Conservation (phyloP, 352 stramenopile species). For the Globisporangium sylvaticum region DNA sequence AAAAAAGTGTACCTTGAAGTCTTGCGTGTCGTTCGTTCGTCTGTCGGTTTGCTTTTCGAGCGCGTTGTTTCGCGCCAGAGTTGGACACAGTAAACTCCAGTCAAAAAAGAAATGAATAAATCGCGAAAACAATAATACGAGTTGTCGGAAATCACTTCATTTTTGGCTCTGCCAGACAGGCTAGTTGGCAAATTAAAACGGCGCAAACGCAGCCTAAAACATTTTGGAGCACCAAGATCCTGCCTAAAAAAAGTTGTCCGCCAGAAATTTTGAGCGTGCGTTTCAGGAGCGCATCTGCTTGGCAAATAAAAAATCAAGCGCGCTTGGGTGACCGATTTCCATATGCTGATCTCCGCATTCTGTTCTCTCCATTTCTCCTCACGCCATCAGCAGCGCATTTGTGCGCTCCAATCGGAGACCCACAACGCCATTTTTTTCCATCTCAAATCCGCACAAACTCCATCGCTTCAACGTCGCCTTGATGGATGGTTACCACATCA, state of each 20-base stretch:
- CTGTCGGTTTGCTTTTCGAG: no score
- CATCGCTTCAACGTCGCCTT: not conserved
- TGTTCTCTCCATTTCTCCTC: not conserved
- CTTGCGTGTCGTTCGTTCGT: not conserved
- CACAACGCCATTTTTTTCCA: not conserved
- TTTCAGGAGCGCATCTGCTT: not conserved
- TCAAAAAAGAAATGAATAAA: no score
- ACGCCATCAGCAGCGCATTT: not conserved
- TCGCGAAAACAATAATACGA: no score
- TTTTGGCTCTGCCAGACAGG: no score
- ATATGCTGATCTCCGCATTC: not conserved
- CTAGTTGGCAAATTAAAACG: no score
- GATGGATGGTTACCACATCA: not conserved
- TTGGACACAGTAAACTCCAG: no score
- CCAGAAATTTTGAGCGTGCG: not conserved
- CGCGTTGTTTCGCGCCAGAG: no score
- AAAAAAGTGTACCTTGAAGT: conserved; percentile 7
- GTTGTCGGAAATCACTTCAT: no score
- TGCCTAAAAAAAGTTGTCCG: not conserved
- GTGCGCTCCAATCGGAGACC: not conserved
- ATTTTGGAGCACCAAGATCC: no score
- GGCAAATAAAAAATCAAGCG: not conserved
- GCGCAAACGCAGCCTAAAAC: no score
- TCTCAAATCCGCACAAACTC: not conserved
- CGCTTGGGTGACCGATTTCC: not conserved